phyloP scores from a whole-genome alignment of 2,329 filamentous ascomycete species.

The Phoma sp. region DNA sequence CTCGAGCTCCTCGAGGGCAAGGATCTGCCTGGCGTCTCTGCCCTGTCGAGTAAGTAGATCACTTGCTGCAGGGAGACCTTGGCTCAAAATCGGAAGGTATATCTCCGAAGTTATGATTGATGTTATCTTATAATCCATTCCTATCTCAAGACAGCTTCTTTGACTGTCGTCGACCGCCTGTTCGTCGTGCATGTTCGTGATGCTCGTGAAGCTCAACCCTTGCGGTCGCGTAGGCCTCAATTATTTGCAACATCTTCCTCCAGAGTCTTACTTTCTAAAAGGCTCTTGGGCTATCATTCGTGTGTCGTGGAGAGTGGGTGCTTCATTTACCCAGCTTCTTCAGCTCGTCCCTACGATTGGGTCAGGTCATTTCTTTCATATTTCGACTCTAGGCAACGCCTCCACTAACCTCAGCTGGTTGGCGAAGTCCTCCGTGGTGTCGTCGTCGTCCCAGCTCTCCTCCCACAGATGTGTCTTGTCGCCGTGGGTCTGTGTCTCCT shows the following conservation, averaged over 20 bases:
- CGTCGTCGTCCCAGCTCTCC: slow-evolving; percentile 99
- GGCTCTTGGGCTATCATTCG: not conserved
- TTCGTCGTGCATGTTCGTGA: slow-evolving; percentile 8
- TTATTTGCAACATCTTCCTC: not conserved
- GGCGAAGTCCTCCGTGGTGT: slow-evolving; percentile 95
- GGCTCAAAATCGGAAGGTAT: slow-evolving; percentile 43
- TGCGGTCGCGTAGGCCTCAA: not conserved
- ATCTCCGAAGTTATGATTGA: slow-evolving; percentile 43
- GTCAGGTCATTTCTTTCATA: slow-evolving; percentile 6
- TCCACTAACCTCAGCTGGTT: slow-evolving; percentile 81
- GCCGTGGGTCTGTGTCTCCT: slow-evolving; percentile 83
- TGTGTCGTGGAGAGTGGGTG: not conserved
- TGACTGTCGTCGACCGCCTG: slow-evolving; percentile 15
- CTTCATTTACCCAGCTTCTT: slow-evolving; percentile 83
- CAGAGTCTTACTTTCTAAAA: not conserved
- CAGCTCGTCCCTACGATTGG: slow-evolving; percentile 73
- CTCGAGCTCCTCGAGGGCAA: slow-evolving; percentile 98
- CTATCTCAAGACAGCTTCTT: slow-evolving; percentile 25
- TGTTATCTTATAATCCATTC: slow-evolving; percentile 34
- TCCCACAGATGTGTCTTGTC: slow-evolving; percentile 92
- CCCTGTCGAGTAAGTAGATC: slow-evolving; percentile 77
- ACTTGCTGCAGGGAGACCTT: slow-evolving; percentile 22
- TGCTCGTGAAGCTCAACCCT: slow-evolving; percentile 12
- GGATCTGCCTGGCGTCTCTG: slow-evolving; percentile 90
- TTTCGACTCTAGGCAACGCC: not conserved